phyloP scores from a whole-genome alignment of 441 rosid genomes.

The Populus hybrid region DNA sequence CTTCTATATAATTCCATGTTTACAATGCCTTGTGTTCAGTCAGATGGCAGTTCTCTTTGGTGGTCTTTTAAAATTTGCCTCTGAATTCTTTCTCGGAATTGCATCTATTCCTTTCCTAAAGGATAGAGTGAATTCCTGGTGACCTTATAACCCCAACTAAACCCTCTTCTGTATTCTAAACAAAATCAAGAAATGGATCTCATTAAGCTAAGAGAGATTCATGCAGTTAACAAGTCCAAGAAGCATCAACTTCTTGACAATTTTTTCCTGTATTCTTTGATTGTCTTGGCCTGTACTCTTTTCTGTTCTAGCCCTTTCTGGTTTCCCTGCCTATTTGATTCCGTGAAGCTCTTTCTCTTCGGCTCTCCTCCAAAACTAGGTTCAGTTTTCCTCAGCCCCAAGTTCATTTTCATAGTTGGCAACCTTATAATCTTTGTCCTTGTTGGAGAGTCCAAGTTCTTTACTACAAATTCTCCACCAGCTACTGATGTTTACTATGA shows the following conservation, averaged over 20 bases:
- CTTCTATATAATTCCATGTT: constrained; percentile 29
- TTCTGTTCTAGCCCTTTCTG: constrained; percentile 32
- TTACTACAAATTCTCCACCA: constrained; percentile 17
- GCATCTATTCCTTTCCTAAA: background rate
- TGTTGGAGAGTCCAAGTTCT: constrained; percentile 42
- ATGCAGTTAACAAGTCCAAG: constrained; percentile 38
- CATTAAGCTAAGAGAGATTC: constrained; percentile 28
- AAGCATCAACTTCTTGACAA: constrained; percentile 30
- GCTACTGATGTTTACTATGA: constrained; percentile 30
- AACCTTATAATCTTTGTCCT: constrained; percentile 52
- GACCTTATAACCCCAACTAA: background rate
- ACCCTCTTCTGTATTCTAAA: background rate
- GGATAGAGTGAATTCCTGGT: constrained; percentile 10
- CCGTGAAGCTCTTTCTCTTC: constrained; percentile 22
- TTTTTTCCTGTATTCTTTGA: constrained; percentile 24
- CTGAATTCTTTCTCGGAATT: constrained; percentile 18
- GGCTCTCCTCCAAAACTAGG: constrained; percentile 26
- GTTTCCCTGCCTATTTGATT: constrained; percentile 27
- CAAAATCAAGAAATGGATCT: constrained; percentile 22
- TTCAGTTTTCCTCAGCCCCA: constrained; percentile 32
- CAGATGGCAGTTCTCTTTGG: constrained; percentile 28
- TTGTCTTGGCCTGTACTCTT: constrained; percentile 28
- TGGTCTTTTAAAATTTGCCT: constrained; percentile 16
- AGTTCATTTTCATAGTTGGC: constrained; percentile 45
- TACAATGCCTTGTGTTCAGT: constrained; percentile 30